Evolutionary conservation across 352 stramenopile genomes (phyloP), one percentile per base, ranked within the genome.

Genomic region (Phytophthora boehmeriae): DNA sequence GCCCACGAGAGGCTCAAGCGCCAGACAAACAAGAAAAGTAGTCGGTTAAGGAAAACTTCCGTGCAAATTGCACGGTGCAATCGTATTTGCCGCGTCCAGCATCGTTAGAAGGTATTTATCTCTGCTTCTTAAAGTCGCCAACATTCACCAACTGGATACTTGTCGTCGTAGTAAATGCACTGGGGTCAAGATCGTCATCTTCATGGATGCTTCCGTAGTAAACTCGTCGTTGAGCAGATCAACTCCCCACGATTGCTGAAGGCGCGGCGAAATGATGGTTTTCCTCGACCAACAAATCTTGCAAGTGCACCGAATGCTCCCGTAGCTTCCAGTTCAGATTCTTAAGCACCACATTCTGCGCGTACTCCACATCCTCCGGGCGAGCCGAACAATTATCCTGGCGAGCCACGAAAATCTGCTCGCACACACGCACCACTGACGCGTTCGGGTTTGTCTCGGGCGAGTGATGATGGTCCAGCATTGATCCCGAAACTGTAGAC

Each of bases 341-440:
- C 36, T 44, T 70, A 3, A 69, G 48, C 53, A 69, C 61, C 1
- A 69, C 42, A 9, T 46, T 69, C 48, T 65, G 61, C 4, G 49
- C 55, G 38, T 61, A 61, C 17, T 42, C 28, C 1, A 70, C 35
- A 34, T 70, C 55, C 25, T 60, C 55, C 1, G 16, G 48, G 16
- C 62, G 62, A 36, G 62, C 54, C 1, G 23, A 32, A n/a, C 44
- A 53, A 0, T 45, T 39, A 3, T 35, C 51, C 17, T 64, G n/a
- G n/a, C 45, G 30, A 14, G 68, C 66, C 22, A 60, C 44, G 44
- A 62, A 71, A 45, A 75, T 66, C 20, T 69, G 61, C 41, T 68
- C 63, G 25, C 59, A 74, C n/a, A 54, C 58, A 1, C 60, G 60
- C 8, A 74, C 60, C 1, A 71, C 28, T 2, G 50, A 63, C 4